Percentiles rank a stretch among this genome's conserved stretches.
Conservation (phyloP, 352 stramenopile genomes). For the Pythium phragmiticola region DNA sequence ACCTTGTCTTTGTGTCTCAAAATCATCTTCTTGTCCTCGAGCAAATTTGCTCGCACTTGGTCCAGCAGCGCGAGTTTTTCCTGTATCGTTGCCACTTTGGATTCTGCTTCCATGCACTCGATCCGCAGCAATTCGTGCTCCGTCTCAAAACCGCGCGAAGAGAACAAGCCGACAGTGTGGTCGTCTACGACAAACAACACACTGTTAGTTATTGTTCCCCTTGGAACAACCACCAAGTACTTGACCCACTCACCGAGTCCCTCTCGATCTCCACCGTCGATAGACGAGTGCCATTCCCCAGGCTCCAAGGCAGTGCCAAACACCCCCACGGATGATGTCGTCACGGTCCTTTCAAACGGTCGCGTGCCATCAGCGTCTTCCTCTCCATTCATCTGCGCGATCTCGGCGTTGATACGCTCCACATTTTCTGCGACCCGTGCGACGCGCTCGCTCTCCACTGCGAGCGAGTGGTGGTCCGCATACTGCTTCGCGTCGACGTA, state of each 20-base stretch:
- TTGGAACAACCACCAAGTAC: background rate
- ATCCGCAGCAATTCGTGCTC: slow-evolving; percentile 53
- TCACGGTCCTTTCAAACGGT: slow-evolving; percentile 29
- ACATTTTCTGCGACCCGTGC: slow-evolving; percentile 33
- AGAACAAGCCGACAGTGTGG: slow-evolving; percentile 47
- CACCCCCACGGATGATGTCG: slow-evolving; percentile 46
- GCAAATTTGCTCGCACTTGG: slow-evolving; percentile 37
- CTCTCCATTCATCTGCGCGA: slow-evolving; percentile 31
- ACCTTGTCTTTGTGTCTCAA: slow-evolving; percentile 46
- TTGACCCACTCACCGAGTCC: slow-evolving; percentile 46
- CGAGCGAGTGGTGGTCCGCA: slow-evolving; percentile 42
- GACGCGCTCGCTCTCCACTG: slow-evolving; percentile 14
- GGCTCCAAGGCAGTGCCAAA: slow-evolving; percentile 48
- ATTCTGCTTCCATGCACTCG: slow-evolving; percentile 54
- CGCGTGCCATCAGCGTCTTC: slow-evolving; percentile 30
- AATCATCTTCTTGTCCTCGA: slow-evolving; percentile 46
- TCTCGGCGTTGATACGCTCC: slow-evolving; percentile 38
- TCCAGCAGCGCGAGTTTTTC: slow-evolving; percentile 57
- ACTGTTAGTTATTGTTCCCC: background rate
- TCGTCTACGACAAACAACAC: slow-evolving; percentile 33
- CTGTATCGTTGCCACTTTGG: slow-evolving; percentile 40
- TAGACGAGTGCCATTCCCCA: slow-evolving; percentile 59
- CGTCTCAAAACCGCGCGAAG: slow-evolving; percentile 35
- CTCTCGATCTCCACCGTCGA: slow-evolving; percentile 37
- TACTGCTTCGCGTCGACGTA: slow-evolving; percentile 46